Evolutionary conservation across 1,139 yeast genomes (phyloP).

Genomic region (Diutina catenulata): DNA sequence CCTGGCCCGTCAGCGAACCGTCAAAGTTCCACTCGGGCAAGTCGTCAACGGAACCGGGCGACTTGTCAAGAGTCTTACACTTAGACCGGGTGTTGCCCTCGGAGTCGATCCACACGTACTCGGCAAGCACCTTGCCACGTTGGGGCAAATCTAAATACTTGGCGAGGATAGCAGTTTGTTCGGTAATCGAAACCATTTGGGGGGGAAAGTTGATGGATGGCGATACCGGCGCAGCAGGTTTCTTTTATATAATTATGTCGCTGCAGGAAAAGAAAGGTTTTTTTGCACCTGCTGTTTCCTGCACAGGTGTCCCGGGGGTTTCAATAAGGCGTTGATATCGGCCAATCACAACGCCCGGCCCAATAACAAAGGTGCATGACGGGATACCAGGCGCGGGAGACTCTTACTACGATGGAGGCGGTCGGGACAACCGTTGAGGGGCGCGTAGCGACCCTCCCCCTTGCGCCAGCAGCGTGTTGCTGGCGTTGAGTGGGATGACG

Average conservation of each 20-base stretch:
- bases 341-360: not conserved
- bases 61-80: constrained; percentile 71
- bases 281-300: constrained; percentile 1
- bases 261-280: not conserved
- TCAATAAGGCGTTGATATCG: not conserved
- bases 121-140: constrained; percentile 81
- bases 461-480: no score
- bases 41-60: constrained; percentile 66
- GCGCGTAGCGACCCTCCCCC: no score
- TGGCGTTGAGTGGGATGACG: not conserved
- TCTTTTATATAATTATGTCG: constrained; percentile 1
- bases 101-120: constrained; percentile 96
- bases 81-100: constrained; percentile 88
- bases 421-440: not conserved
- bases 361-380: not conserved
- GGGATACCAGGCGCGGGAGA: not conserved
- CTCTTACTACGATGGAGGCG: not conserved
- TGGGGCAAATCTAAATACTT: constrained; percentile 81
- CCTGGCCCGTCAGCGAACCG: constrained; percentile 97
- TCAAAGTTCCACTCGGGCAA: constrained; percentile 99
- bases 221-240: not conserved
- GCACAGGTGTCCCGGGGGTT: not conserved
- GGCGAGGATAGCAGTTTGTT: constrained; percentile 65
- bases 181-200: constrained; percentile 31
- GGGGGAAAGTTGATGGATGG: not conserved